Percentiles rank a stretch among this genome's conserved stretches.
These are phyloP conservation scores for Cicer bijugum DNA, from an alignment of 306 rosid species.

Conservation along the genomic window DNA sequence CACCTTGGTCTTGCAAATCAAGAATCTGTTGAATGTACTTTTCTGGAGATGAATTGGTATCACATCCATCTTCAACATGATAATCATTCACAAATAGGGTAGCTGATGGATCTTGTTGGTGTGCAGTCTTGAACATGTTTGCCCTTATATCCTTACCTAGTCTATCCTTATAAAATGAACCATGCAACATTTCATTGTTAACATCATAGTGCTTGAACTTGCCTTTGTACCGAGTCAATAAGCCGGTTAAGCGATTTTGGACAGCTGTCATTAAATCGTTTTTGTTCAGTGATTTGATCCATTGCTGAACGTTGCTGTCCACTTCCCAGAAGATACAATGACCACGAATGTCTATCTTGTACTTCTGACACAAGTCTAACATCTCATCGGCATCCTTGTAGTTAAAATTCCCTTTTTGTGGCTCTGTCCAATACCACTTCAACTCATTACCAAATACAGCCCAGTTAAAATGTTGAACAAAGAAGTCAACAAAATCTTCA, in stretches of 20 bases:
- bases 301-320: slow-evolving; percentile 66
- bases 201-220: slow-evolving; percentile 88
- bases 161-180: slow-evolving; percentile 75
- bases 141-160: slow-evolving; percentile 77
- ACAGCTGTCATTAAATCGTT: slow-evolving; percentile 70
- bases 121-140: slow-evolving; percentile 84
- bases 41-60: slow-evolving; percentile 73
- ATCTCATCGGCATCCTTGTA: slow-evolving; percentile 87
- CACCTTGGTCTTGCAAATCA: slow-evolving; percentile 78
- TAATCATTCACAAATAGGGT: slow-evolving; percentile 80
- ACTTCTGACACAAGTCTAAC: slow-evolving; percentile 63
- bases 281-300: slow-evolving; percentile 68
- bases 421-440: slow-evolving; percentile 96
- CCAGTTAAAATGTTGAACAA: slow-evolving; percentile 85
- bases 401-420: slow-evolving; percentile 78
- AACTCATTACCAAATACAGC: slow-evolving; percentile 93
- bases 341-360: slow-evolving; percentile 74
- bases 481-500: slow-evolving; percentile 82
- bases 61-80: slow-evolving; percentile 83
- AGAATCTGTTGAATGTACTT: slow-evolving; percentile 73
- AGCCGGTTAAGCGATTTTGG: slow-evolving; percentile 67
- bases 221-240: slow-evolving; percentile 77
- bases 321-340: slow-evolving; percentile 98
- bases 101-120: slow-evolving; percentile 68
- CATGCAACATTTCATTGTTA: slow-evolving; percentile 92